Base-by-base conservation (phyloP, 2,329 filamentous ascomycete genomes). In the Chaetomium olivaceum region DNA sequence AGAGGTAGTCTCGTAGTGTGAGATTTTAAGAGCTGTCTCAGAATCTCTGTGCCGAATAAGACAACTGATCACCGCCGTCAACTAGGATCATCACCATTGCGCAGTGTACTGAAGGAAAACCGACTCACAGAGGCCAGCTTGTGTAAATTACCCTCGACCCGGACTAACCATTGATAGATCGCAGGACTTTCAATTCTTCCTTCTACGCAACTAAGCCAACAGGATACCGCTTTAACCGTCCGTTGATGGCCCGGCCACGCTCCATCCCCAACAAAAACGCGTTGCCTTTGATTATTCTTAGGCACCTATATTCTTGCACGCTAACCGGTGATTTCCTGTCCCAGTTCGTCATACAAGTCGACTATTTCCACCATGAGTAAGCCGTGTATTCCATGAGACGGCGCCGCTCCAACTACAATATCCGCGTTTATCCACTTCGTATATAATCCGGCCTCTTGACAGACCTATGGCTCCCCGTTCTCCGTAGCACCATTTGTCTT, bases 401-500 rank as follows among this genome's bases (percentile, higher is more conserved):
- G 39, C 39, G 7, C n/a, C 16, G 21, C 23, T 12, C 21, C 50
- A 29, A 52, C 25, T 52, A 12, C 54, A 23, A 9, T n/a, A 36
- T 23, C 31, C 31, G 12, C 31, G 16, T 52, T 25, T 25, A 52
- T 56, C 54, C 54, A 56, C 19, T 19, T 21, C 54, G 31, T 29
- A 52, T 52, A 52, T 52, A 52, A 19, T 19, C 11, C 23, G 25
- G 5, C 23, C 27, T 59, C 16, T n/a, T 19, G n/a, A 4, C 16
- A 39, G 21, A 1, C 52, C 31, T 58, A 29, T 29, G 11, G 23
- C 5, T 4, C 12, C 39, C 48, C 36, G 16, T 50, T 8, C 50
- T 33, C 67, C n/a, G 51, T 58, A 25, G 46, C 43, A 27, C 62
- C 80, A 84, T 1, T 81, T 11, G 56, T 59, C 39, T 43, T 43